These are phyloP conservation scores for Saraca asoca DNA, from an alignment of 331 rosid genomes.

Conservation along the genomic window DNA sequence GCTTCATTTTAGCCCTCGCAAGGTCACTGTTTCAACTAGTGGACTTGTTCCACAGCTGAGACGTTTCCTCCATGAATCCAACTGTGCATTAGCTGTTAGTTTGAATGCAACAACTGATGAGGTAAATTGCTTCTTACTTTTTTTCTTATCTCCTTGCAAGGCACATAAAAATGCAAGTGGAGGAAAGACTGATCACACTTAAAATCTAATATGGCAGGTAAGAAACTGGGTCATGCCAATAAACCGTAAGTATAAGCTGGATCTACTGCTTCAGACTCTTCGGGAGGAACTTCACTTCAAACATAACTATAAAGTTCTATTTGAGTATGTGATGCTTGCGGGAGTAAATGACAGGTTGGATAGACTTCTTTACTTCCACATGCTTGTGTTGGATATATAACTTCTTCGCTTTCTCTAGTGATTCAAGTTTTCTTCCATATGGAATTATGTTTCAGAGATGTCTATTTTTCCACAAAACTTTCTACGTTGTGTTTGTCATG, in stretches of 20 bases:
- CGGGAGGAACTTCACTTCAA: constrained; percentile 68
- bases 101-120: constrained; percentile 94
- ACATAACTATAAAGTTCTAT: constrained; percentile 74
- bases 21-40: constrained; percentile 92
- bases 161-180: constrained; percentile 12
- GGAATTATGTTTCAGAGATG: constrained; percentile 1
- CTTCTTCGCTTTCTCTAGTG: constrained; percentile 10
- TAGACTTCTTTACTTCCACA: constrained; percentile 20
- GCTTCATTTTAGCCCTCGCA: constrained; percentile 93
- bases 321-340: constrained; percentile 92
- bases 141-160: constrained; percentile 16
- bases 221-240: constrained; percentile 98
- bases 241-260: constrained; percentile 78
- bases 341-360: constrained; percentile 82
- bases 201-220: constrained; percentile 55
- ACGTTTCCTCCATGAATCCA: constrained; percentile 76
- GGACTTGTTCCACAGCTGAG: constrained; percentile 95
- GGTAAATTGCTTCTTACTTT: constrained; percentile 47
- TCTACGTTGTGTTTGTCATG: neutral
- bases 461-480: constrained; percentile 10
- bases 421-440: neutral
- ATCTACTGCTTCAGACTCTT: constrained; percentile 74
- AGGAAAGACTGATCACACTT: constrained; percentile 26
- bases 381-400: constrained; percentile 27
- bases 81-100: constrained; percentile 90